phyloP scores from a whole-genome alignment of 495 filamentous ascomycete genomes.

The Extremus antarcticus region DNA sequence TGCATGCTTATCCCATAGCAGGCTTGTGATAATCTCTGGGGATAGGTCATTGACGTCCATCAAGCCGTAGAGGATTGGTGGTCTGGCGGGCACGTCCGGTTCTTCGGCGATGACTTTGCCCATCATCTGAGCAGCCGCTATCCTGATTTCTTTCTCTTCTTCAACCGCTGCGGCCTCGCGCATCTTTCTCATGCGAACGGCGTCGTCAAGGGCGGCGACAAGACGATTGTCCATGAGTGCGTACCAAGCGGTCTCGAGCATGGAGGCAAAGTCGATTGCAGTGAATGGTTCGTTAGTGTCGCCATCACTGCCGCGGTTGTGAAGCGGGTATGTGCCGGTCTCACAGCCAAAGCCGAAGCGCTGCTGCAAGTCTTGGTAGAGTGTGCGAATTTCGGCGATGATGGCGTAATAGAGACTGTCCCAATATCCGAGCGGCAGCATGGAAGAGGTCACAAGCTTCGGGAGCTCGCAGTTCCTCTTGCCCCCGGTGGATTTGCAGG shows the following conservation, averaged over 20 bases:
- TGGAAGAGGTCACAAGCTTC: neutral
- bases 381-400: constrained; percentile 10
- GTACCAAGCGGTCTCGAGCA: constrained; percentile 10
- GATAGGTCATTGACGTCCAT: constrained; percentile 6
- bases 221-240: constrained; percentile 5
- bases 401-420: constrained; percentile 17
- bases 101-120: too few species aligned
- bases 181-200: constrained; percentile 5
- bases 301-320: constrained; percentile 3
- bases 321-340: constrained; percentile 4
- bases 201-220: constrained; percentile 5
- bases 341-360: constrained; percentile 5
- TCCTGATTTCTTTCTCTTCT: neutral
- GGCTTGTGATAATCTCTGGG: constrained; percentile 4
- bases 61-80: constrained; percentile 2
- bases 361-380: constrained; percentile 9
- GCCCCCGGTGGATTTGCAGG: neutral
- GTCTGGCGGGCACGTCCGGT: neutral
- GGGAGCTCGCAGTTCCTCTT: constrained; percentile 1
- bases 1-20: constrained; percentile 8
- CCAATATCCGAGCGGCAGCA: constrained; percentile 2
- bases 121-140: neutral
- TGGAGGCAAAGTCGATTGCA: constrained; percentile 3
- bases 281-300: constrained; percentile 2
- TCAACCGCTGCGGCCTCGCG: neutral